phyloP scores from a whole-genome alignment of 306 rosid species.

The Heteromeles arbutifolia region DNA sequence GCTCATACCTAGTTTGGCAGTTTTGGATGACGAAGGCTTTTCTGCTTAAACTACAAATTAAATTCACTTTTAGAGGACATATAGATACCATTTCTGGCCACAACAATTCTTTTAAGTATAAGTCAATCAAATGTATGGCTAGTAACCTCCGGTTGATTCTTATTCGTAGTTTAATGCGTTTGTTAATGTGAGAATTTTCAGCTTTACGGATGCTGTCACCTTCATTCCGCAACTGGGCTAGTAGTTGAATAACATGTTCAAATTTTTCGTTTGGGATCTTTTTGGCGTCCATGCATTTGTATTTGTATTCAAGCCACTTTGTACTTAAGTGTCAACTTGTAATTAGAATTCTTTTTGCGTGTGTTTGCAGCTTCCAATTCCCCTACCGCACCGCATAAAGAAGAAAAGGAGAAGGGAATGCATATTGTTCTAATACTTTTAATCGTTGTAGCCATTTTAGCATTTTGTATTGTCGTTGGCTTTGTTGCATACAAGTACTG shows the following conservation, averaged over 20 bases:
- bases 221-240: not conserved
- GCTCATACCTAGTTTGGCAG: not conserved
- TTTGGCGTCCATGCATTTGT: not conserved
- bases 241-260: not conserved
- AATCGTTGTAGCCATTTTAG: constrained; percentile 31
- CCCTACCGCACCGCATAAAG: constrained; percentile 1
- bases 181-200: not conserved
- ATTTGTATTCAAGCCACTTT: not conserved
- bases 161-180: not conserved
- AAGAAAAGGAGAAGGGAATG: constrained; percentile 38
- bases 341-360: not conserved
- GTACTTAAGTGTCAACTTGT: not conserved
- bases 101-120: not conserved
- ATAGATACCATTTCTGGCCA: not conserved
- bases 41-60: not conserved
- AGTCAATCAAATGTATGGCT: not conserved
- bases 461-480: constrained; percentile 29
- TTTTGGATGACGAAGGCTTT: not conserved
- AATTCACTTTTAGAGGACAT: not conserved
- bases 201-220: not conserved
- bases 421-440: constrained; percentile 37
- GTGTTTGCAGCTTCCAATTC: constrained; percentile 44
- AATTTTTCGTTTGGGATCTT: not conserved
- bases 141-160: not conserved
- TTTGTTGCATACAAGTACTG: constrained; percentile 55